Conservation (phyloP, 2,329 filamentous ascomycete genomes). For the Penicillium nordicum region DNA sequence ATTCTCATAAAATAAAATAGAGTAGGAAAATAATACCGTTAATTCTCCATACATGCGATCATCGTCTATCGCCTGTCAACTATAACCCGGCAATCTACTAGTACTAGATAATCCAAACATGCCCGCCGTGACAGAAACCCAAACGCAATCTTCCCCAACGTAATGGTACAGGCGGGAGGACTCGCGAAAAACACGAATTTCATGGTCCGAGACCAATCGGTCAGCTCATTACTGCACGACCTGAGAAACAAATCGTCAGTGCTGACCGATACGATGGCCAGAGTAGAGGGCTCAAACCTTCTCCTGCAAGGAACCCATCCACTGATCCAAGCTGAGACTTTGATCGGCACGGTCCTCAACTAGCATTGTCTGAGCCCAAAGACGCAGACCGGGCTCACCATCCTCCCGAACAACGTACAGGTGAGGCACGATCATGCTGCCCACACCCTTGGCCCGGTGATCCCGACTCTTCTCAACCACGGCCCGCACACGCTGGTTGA, state of each 20-base stretch:
- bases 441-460: constrained; percentile 79
- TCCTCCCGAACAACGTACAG: constrained; percentile 93
- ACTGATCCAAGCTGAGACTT: constrained; percentile 87
- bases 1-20: not conserved
- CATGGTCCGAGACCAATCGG: not conserved
- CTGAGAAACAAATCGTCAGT: constrained; percentile 11
- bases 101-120: constrained; percentile 17
- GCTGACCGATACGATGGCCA: constrained; percentile 2
- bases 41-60: constrained; percentile 6
- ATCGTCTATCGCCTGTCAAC: constrained; percentile 5
- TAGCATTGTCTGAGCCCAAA: constrained; percentile 95
- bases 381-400: constrained; percentile 87
- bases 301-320: constrained; percentile 86
- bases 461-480: constrained; percentile 91
- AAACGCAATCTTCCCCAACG: constrained; percentile 13
- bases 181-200: not conserved
- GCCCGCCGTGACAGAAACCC: constrained; percentile 9
- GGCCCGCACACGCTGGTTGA: constrained; percentile 88
- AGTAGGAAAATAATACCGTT: not conserved
- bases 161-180: constrained; percentile 20
- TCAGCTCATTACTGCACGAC: constrained; percentile 11
- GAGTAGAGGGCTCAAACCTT: constrained; percentile 63
- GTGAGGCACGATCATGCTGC: constrained; percentile 88
- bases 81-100: constrained; percentile 14
- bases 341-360: constrained; percentile 95